Base-by-base conservation (phyloP, 2,329 filamentous ascomycete genomes). In the Claviceps pusilla region DNA sequence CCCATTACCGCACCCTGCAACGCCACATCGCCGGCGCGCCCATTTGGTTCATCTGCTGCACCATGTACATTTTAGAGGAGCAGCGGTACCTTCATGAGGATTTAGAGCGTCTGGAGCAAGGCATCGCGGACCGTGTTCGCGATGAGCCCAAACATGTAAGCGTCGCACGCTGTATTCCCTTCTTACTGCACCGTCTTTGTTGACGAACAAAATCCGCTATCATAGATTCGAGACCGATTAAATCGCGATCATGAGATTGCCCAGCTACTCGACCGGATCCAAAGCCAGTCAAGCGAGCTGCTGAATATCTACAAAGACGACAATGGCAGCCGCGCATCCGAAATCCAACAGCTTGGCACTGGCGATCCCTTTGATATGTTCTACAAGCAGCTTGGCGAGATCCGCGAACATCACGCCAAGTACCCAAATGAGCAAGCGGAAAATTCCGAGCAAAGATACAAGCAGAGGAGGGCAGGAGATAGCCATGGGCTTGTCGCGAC, bases 341-440 rank as follows among this genome's bases (percentile, higher is more conserved):
- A 98, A 71, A 80, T 95, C 53, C 88, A 94, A 63, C 76, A 84
- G 46, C 85, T 97, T 55, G 86, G 86, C 39, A 85, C 83, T 0
- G 89, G 88, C 59, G 91, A 97, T 61, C 82, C 88, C 0, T 89
- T 96, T 66, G 87, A 89, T 47, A 84, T 90, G 59, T 98, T 98
- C 70, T 91, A 95, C 74, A 87, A 84, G 60, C 87, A 95, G 64
- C 73, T 95, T 16, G 76, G 80, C 55, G 80, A 84, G 31, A 86
- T 95, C 63, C 93, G 89, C 64, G 83, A 87, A 50, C 94, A 95
- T 66, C 90, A 98, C 69, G 80, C 84, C 56, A 82, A 86, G 62
- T 96, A 98, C 64, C 91, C 91, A 1, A 94, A 95, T 70, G 89
- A 96, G 66, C 89, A 87, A 35, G 87, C 95, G 50, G 93, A 98